A percentile compares a stretch with the other conserved stretches of the same genome.
Conservation (phyloP, 768 basidiomycete species). For the Cystofilobasidium capitatum region DNA sequence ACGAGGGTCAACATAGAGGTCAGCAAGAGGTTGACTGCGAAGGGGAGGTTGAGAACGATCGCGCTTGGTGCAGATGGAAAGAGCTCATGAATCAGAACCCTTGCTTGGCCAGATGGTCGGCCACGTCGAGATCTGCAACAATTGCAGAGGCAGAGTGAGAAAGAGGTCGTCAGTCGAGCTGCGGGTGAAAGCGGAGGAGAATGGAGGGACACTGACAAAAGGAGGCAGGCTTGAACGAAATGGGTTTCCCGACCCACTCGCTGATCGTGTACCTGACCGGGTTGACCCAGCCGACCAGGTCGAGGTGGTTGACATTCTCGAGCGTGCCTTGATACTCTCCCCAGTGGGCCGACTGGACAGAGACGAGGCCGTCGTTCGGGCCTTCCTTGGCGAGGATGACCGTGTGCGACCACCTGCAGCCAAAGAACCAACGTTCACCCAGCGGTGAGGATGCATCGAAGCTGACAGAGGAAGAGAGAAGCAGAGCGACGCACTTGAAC, state of each 20-base stretch:
- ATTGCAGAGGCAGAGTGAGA: background rate
- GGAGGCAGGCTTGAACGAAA: slow-evolving; percentile 81
- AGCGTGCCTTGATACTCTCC: slow-evolving; percentile 94
- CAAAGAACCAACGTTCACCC: background rate
- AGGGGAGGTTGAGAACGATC: too few relatives aligned
- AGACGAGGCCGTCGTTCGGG: slow-evolving; percentile 88
- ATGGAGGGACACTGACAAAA: slow-evolving; percentile 51
- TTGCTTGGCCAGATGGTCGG: slow-evolving; percentile 15
- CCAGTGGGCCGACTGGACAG: slow-evolving; percentile 78
- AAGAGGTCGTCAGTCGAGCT: background rate
- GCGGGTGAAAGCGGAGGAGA: slow-evolving; percentile 2
- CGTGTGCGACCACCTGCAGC: slow-evolving; percentile 55
- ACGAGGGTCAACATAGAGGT: too few relatives aligned
- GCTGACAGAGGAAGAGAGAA: background rate
- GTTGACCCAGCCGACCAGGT: slow-evolving; percentile 65
- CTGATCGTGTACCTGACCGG: slow-evolving; percentile 63
- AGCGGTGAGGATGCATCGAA: slow-evolving; percentile 1
- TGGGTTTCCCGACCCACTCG: slow-evolving; percentile 74
- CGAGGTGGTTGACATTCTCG: slow-evolving; percentile 74
- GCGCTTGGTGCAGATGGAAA: background rate
- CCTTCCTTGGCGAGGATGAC: slow-evolving; percentile 80
- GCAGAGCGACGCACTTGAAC: slow-evolving; percentile 58
- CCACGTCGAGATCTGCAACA: slow-evolving; percentile 12
- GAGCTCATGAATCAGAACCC: slow-evolving; percentile 10
- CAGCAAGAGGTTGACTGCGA: too few relatives aligned